These are phyloP conservation scores for Platanthera guangdongensis DNA, from an alignment of 106 monocot species.

Conservation along the genomic window DNA sequence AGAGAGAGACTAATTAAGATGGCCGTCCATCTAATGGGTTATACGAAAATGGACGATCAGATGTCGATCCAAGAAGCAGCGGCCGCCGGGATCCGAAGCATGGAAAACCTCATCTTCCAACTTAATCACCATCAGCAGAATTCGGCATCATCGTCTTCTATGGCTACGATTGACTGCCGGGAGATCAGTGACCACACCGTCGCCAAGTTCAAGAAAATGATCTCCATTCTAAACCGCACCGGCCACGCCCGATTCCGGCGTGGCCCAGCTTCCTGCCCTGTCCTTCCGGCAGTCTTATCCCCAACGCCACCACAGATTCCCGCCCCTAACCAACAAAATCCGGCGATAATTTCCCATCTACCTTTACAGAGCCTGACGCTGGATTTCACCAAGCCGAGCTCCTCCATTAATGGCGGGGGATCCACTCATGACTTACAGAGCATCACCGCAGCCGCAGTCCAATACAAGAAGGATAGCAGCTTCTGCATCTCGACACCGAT, in stretches of 20 bases:
- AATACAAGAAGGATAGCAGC: slow-evolving; percentile 19
- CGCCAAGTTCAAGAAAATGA: slow-evolving; percentile 53
- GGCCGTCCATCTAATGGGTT: slow-evolving; percentile 40
- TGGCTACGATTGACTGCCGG: slow-evolving; percentile 23
- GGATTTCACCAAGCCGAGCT: slow-evolving; percentile 52
- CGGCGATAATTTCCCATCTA: background rate
- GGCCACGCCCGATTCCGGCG: slow-evolving; percentile 78
- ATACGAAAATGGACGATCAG: slow-evolving; percentile 40
- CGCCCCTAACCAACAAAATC: background rate
- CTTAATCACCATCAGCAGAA: slow-evolving; percentile 14
- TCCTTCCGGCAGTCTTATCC: background rate
- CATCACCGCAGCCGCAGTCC: background rate
- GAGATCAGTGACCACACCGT: slow-evolving; percentile 45
- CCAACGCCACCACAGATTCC: background rate
- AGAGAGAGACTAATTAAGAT: background rate
- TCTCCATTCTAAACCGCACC: slow-evolving; percentile 53
- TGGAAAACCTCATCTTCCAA: slow-evolving; percentile 47
- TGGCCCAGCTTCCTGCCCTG: slow-evolving; percentile 13
- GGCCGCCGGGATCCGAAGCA: slow-evolving; percentile 37
- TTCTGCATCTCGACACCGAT: slow-evolving; percentile 44
- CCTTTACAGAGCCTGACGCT: slow-evolving; percentile 35
- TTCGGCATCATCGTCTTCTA: background rate
- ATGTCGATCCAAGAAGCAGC: slow-evolving; percentile 48
- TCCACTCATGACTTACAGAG: background rate
- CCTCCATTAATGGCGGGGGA: background rate